These are phyloP conservation scores for Scutellaria minor DNA, from an alignment of 257 asterid genomes.

Conservation along the genomic window DNA sequence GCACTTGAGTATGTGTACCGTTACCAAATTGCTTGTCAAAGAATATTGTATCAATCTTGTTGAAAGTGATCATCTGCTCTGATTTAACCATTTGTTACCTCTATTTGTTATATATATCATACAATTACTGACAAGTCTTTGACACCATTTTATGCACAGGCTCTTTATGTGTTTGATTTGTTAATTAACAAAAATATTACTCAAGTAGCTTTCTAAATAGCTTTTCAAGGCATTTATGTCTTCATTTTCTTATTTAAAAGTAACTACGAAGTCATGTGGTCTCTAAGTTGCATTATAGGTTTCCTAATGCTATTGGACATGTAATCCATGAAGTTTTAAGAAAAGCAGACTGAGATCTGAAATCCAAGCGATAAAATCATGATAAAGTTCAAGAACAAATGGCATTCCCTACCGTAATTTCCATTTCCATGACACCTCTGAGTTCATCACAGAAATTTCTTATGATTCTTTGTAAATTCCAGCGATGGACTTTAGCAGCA, in stretches of 20 bases:
- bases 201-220: background rate
- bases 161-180: slow-evolving; percentile 11
- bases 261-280: slow-evolving; percentile 17
- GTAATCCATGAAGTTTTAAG: no score
- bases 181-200: background rate
- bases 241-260: background rate
- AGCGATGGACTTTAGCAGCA: background rate
- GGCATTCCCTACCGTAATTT: background rate
- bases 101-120: background rate
- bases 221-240: background rate
- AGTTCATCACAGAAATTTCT: background rate
- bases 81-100: slow-evolving; percentile 11
- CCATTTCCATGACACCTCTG: slow-evolving; percentile 4
- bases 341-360: background rate
- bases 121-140: slow-evolving; percentile 23
- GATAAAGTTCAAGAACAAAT: background rate
- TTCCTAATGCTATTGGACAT: no score
- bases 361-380: slow-evolving; percentile 14
- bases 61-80: slow-evolving; percentile 23
- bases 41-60: slow-evolving; percentile 12
- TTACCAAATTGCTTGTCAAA: slow-evolving; percentile 26
- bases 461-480: slow-evolving; percentile 21
- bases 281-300: background rate
- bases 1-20: slow-evolving; percentile 84
- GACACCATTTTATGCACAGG: background rate